Evolutionary conservation across 805 yeast species (phyloP), one percentile per base, ranked within the genome.

Genomic region (Metschnikowia amazonensis): DNA sequence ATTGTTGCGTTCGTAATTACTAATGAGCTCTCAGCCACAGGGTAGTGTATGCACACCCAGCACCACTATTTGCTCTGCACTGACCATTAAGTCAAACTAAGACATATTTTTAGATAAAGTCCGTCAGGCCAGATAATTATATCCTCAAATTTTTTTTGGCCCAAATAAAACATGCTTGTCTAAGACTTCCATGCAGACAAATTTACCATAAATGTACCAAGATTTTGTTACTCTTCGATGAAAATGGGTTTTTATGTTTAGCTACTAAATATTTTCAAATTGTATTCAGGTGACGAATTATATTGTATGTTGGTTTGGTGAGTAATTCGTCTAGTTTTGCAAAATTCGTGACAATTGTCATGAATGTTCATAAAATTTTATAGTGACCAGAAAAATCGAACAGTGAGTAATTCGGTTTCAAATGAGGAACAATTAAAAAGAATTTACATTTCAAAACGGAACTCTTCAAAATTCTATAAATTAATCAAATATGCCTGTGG

Each of bases 11-110:
- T 35, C 11, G 9, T 13, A 17, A 28, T 37, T 37, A 37, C 33
- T 37, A 37, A 37, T 37, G 31, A 17, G 40, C 40, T 25, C 28
- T 35, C 29, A 11, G 41, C 25, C 41, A 18, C 41, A n/a, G 18
- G 24, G 33, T 6, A 21, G 18, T 13, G 10, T 37, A 37, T 37
- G 41, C 41, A 37, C 41, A 37, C 41, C 41, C 25, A n/a, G n/a
- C n/a, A 28, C 24, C 17, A 2, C 18, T 7, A 18, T 27, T 5
- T 28, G 33, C 38, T 16, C n/a, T 17, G n/a, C 21, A 17, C 21
- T 32, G 35, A 3, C 14, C n/a, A 32, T 13, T 32, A 5, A 6
- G 7, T 7, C 9, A 8, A 17, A 16, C 17, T 7, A 16, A n/a
- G 17, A 18, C 14, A 17, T 32, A 2, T 18, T n/a, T 20, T 13